Conservation (phyloP, 805 yeast species). For the Lipomyces kockii region DNA sequence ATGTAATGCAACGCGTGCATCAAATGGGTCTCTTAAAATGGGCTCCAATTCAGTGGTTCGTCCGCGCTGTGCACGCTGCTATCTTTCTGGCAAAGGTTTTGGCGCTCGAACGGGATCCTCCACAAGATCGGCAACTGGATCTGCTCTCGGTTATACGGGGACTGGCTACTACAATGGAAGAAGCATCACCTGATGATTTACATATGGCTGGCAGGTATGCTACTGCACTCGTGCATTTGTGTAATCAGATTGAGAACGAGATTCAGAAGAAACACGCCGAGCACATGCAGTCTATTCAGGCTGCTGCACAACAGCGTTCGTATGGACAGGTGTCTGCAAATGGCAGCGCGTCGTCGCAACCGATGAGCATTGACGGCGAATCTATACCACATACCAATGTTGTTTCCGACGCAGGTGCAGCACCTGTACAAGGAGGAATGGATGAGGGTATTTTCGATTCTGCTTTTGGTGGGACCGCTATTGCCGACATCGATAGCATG, state of each 20-base stretch:
- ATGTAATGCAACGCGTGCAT: conserved; percentile 72
- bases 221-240: conserved; percentile 22
- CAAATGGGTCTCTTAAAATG: conserved; percentile 61
- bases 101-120: conserved; percentile 39
- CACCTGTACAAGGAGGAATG: neutral
- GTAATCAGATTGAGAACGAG: conserved; percentile 29
- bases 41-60: conserved; percentile 94
- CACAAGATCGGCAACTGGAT: conserved; percentile 51
- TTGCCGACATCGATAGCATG: conserved; percentile 23
- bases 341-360: neutral
- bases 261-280: conserved; percentile 12
- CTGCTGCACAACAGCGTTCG: neutral
- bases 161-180: conserved; percentile 74
- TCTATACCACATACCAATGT: neutral
- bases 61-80: conserved; percentile 81
- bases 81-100: conserved; percentile 89
- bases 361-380: neutral
- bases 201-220: conserved; percentile 61
- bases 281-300: conserved; percentile 15
- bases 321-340: neutral
- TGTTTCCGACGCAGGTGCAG: neutral
- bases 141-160: conserved; percentile 67
- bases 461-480: conserved; percentile 13
- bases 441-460: conserved; percentile 15
- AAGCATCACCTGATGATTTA: conserved; percentile 86